A percentile compares a stretch with the other conserved stretches of the same genome.
Evolutionary conservation across 2,329 filamentous ascomycete genomes (phyloP).

Genomic region (Aspergillus niger): DNA sequence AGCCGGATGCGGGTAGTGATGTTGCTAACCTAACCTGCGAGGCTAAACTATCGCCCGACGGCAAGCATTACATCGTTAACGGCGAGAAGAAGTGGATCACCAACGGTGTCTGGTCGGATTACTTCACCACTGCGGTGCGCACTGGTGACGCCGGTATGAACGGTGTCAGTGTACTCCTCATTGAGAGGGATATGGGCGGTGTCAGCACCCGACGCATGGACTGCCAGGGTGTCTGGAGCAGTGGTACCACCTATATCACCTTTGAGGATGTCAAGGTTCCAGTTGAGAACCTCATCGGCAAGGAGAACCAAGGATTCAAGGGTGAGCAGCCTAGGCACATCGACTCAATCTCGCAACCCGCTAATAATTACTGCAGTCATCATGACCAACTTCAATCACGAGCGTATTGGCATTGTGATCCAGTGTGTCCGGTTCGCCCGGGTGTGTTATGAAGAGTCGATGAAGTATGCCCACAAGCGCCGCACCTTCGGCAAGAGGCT

Average conservation of each 20-base stretch:
- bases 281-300: conserved; percentile 97
- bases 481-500: conserved; percentile 95
- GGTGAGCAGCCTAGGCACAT: conserved; percentile 46
- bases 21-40: conserved; percentile 95
- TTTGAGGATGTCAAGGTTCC: conserved; percentile 99
- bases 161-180: conserved; percentile 84
- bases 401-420: conserved; percentile 98
- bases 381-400: conserved; percentile 99
- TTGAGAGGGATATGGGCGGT: conserved; percentile 80
- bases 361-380: conserved; percentile 61
- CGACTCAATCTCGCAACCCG: neutral
- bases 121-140: conserved; percentile 95
- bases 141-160: conserved; percentile 90
- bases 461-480: conserved; percentile 97
- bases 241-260: conserved; percentile 93
- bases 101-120: conserved; percentile 94
- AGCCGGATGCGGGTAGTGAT: conserved; percentile 92
- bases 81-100: conserved; percentile 99
- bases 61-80: conserved; percentile 99
- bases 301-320: conserved; percentile 97
- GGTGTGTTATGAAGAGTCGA: conserved; percentile 93
- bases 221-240: conserved; percentile 96
- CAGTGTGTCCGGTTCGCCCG: conserved; percentile 93
- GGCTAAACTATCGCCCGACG: conserved; percentile 90
- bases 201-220: conserved; percentile 96